Base-by-base conservation (phyloP, 1,284 basidiomycete species). In the Fomitopsis pinicola region DNA sequence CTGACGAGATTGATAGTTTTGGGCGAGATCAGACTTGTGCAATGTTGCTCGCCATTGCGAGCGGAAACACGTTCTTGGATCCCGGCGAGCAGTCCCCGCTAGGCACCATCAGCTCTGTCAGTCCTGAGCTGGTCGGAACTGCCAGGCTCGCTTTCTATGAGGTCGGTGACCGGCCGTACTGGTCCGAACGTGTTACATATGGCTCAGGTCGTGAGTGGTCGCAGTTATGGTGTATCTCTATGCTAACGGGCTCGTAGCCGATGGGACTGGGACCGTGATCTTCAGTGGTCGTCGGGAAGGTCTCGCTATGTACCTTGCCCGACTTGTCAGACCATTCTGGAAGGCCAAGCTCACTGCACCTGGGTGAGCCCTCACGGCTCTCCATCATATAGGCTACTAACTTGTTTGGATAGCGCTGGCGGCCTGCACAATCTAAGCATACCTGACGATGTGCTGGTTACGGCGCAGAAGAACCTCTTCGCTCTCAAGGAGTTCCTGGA, bases 251-350 rank as follows among this genome's bases (percentile, higher is more conserved):
- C 45, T 53, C 55, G 8, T 63, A 86, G 87, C 82, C 46, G 89
- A 90, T 64, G 83, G 80, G 62, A 84, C 88, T 58, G 90, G 89
- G 38, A 88, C 83, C 54, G 84, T 94, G 22, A 83, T 86, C 55
- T 96, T 92, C 74, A 95, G 94, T 68, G 91, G 94, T 42, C 84
- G 95, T 57, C 86, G 95, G 67, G 94, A 98, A 75, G 97, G 94
- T 1, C 80, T 98, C 44, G 91, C 91, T 0, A 76, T 97, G 38
- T 96, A 95, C 72, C 86, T 98, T 68, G 87, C 94, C 3, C 84
- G 97, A 58, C 79, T 97, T 30, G 77, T 98, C 17, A 80, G 94
- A 44, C 91, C 94, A 1, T 82, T 98, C 63, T 98, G 97, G 96
- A 90, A 88, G 68, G 79, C 83, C 59, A 92, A 88, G 68, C 77